Evolutionary conservation across 805 yeast genomes (phyloP).

Genomic region (Saccharomyces mikatae): DNA sequence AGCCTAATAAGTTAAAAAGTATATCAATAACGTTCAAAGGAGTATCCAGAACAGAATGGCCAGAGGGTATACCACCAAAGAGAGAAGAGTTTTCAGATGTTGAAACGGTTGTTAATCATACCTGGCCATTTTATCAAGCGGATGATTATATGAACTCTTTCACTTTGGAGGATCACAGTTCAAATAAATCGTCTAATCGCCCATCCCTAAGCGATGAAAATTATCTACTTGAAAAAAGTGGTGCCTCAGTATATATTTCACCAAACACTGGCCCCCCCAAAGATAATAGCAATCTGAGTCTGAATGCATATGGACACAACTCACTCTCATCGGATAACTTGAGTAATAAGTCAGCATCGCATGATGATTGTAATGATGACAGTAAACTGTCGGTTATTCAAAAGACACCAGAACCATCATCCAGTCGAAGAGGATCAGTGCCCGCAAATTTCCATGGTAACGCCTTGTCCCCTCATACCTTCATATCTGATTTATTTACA

Average conservation of each 20-base stretch:
- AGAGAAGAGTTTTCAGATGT: slow-evolving; percentile 54
- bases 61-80: slow-evolving; percentile 92
- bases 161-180: background rate
- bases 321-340: background rate
- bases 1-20: slow-evolving; percentile 60
- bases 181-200: background rate
- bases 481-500: background rate
- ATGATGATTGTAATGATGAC: background rate
- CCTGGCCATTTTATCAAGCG: slow-evolving; percentile 77
- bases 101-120: slow-evolving; percentile 58
- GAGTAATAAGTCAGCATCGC: background rate
- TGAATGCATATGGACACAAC: background rate
- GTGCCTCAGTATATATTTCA: background rate
- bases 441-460: background rate
- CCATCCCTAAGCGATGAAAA: background rate
- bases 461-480: background rate
- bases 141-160: slow-evolving; percentile 31
- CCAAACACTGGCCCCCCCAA: background rate
- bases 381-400: background rate
- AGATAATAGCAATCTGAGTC: background rate
- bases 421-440: background rate
- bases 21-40: slow-evolving; percentile 59
- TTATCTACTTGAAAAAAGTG: background rate
- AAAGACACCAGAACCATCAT: background rate
- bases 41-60: slow-evolving; percentile 77